Conservation (phyloP, 441 rosid genomes). For the Cnidoscolus chayamansa region DNA sequence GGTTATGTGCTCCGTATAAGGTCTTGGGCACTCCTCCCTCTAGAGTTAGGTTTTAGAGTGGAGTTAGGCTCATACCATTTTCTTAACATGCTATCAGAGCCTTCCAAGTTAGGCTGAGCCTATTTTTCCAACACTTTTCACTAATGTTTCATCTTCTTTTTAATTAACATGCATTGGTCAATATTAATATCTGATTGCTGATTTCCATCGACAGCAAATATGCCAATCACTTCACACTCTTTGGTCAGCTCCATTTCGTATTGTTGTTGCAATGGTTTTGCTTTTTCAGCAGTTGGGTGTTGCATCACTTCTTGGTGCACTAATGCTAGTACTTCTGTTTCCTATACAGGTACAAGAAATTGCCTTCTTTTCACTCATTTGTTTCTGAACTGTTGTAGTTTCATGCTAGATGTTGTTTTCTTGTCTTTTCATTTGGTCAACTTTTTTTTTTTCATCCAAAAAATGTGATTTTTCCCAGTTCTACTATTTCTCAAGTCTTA, state of each 20-base stretch:
- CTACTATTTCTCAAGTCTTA: no score
- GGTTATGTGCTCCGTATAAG: no score
- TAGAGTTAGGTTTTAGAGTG: no score
- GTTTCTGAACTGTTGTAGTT: constrained; percentile 3
- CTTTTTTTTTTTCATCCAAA: no score
- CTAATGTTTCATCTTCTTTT: neutral
- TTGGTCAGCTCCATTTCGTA: constrained; percentile 99
- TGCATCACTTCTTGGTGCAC: constrained; percentile 92
- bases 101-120: no score
- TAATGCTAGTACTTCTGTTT: constrained; percentile 79
- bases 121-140: no score
- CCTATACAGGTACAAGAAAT: constrained; percentile 73
- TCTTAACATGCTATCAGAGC: no score
- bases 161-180: neutral
- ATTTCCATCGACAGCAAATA: constrained; percentile 53
- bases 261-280: constrained; percentile 69
- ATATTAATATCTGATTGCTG: constrained; percentile 6
- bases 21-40: no score
- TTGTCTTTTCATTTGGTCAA: neutral
- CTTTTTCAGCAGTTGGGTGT: constrained; percentile 84
- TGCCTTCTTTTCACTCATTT: constrained; percentile 10
- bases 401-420: neutral
- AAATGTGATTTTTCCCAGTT: no score
- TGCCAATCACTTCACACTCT: constrained; percentile 91
- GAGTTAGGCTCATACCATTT: no score